A percentile compares a stretch with the other conserved stretches of the same genome.
These are phyloP conservation scores for Phaeosphaeria sp. DNA, from an alignment of 2,329 filamentous ascomycete genomes.

Conservation along the genomic window DNA sequence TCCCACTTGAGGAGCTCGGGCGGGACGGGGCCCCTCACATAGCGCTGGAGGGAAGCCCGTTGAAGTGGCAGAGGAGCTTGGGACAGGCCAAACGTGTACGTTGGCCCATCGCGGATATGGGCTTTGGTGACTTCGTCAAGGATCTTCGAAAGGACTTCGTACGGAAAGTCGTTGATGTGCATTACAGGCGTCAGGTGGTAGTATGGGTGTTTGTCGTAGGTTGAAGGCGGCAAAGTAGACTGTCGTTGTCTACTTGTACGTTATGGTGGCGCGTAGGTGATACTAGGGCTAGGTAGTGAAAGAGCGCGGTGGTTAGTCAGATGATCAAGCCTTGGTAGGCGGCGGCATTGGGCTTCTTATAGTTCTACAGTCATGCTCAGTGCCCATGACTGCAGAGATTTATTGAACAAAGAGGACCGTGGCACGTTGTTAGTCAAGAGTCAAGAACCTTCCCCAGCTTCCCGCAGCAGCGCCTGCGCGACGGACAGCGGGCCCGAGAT, in stretches of 20 bases:
- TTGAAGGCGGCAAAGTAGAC: slow-evolving; percentile 14
- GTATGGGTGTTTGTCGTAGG: slow-evolving; percentile 18
- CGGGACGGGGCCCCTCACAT: slow-evolving; percentile 59
- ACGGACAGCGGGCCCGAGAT: slow-evolving; percentile 31
- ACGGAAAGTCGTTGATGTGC: slow-evolving; percentile 59
- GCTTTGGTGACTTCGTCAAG: slow-evolving; percentile 56
- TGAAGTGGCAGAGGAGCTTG: slow-evolving; percentile 57
- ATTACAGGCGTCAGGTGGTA: slow-evolving; percentile 39
- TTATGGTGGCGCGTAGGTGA: slow-evolving; percentile 7
- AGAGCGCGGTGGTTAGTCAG: slow-evolving; percentile 20
- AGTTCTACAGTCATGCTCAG: slow-evolving; percentile 16
- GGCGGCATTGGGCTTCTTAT: slow-evolving; percentile 34
- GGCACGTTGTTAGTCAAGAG: slow-evolving; percentile 43
- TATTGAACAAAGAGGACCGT: slow-evolving; percentile 35
- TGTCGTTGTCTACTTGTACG: slow-evolving; percentile 12
- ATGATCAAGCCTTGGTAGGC: slow-evolving; percentile 11
- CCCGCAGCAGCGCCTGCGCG: slow-evolving; percentile 32
- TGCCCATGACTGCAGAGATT: slow-evolving; percentile 30
- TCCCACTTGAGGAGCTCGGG: slow-evolving; percentile 61
- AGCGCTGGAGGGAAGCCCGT: slow-evolving; percentile 54
- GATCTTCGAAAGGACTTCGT: slow-evolving; percentile 60
- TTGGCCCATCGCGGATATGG: slow-evolving; percentile 56
- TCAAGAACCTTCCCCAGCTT: slow-evolving; percentile 33
- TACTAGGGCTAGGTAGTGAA: slow-evolving; percentile 14
- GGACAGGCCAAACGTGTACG: slow-evolving; percentile 61